These are phyloP conservation scores for Cladosporium sp. DNA, from an alignment of 2,329 filamentous ascomycete species.

Conservation along the genomic window DNA sequence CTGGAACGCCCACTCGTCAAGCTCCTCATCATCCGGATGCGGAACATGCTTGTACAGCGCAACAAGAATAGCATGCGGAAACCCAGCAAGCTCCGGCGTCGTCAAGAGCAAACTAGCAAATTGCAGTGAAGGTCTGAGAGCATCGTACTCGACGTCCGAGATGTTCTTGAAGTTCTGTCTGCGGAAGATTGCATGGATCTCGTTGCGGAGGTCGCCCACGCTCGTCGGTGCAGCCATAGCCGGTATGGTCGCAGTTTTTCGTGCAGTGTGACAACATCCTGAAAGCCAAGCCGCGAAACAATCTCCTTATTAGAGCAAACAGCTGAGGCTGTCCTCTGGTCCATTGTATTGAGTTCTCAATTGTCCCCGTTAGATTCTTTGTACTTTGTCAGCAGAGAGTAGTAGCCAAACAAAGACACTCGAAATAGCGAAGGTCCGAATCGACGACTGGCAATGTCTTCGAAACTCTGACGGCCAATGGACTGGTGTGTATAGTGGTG, in stretches of 20 bases:
- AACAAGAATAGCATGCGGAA: not conserved
- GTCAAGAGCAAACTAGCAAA: not conserved
- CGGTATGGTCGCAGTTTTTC: not conserved
- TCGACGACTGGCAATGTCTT: not conserved
- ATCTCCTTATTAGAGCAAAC: not conserved
- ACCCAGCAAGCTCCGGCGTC: not conserved
- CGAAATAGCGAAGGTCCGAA: not conserved
- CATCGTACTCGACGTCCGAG: not conserved
- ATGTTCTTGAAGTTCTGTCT: not conserved
- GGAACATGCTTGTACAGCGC: not conserved
- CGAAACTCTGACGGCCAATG: not conserved
- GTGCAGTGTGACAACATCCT: not conserved
- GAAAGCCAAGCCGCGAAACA: not conserved
- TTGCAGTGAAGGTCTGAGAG: not conserved
- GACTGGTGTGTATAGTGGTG: not conserved
- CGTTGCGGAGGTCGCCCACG: not conserved
- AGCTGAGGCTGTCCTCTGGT: not conserved
- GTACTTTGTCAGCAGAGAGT: not conserved
- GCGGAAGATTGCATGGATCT: not conserved
- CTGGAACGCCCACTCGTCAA: not conserved
- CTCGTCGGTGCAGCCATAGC: not conserved
- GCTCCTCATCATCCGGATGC: not conserved
- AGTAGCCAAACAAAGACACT: not conserved
- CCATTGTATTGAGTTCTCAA: not conserved
- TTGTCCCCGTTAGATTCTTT: not conserved